Evolutionary conservation across 805 yeast species (phyloP).

Genomic region (Cyberlindnera misumaiensis): DNA sequence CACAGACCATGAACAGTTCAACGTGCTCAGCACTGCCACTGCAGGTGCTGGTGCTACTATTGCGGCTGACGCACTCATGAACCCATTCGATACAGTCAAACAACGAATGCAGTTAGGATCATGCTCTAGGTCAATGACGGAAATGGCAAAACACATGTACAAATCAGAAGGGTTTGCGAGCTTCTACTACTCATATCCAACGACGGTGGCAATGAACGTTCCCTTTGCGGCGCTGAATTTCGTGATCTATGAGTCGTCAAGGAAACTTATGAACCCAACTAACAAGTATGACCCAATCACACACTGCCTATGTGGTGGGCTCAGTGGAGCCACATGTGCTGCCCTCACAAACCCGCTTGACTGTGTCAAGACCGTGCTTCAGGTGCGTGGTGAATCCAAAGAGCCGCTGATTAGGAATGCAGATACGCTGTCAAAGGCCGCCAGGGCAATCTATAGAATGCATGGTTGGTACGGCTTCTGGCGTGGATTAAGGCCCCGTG

Average conservation of each 20-base stretch:
- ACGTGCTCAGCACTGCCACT: constrained; percentile 74
- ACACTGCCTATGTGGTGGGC: constrained; percentile 89
- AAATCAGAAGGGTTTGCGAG: constrained; percentile 65
- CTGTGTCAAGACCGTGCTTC: constrained; percentile 85
- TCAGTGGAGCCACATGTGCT: constrained; percentile 93
- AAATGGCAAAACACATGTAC: constrained; percentile 43
- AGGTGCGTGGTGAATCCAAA: constrained; percentile 58
- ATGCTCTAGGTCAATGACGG: constrained; percentile 19
- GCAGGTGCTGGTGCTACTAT: constrained; percentile 91
- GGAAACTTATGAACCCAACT: constrained; percentile 73
- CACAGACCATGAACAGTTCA: constrained; percentile 35
- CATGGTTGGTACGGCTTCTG: constrained; percentile 64
- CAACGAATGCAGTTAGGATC: constrained; percentile 80
- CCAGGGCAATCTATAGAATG: constrained; percentile 51
- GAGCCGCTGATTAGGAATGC: constrained; percentile 45
- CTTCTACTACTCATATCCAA: constrained; percentile 88
- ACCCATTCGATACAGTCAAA: constrained; percentile 92
- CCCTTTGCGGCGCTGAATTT: constrained; percentile 95
- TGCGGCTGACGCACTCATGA: constrained; percentile 94
- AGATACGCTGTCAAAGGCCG: constrained; percentile 65
- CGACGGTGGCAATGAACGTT: constrained; percentile 83
- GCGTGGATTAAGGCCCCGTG: constrained; percentile 86
- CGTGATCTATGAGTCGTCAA: constrained; percentile 81
- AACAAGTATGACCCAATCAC: constrained; percentile 78
- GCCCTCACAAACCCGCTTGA: constrained; percentile 93